These are phyloP conservation scores for Penicillium flavigenum DNA, from an alignment of 495 filamentous ascomycete genomes.

Conservation along the genomic window DNA sequence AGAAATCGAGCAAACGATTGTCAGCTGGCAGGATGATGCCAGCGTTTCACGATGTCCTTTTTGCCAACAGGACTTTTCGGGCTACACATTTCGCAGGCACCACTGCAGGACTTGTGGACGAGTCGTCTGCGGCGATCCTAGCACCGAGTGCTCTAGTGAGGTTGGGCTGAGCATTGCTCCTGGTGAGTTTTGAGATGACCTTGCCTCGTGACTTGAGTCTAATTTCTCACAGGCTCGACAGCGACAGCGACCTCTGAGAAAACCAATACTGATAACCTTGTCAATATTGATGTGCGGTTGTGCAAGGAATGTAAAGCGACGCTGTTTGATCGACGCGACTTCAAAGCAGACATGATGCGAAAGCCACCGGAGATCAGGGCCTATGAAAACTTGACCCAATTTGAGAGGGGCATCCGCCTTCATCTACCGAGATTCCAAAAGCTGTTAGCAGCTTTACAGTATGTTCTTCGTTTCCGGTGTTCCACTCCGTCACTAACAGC, in stretches of 20 bases:
- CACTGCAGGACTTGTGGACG: constrained; percentile 92
- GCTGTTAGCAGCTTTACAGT: constrained; percentile 67
- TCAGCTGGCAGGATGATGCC: constrained; percentile 92
- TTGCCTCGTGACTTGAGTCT: neutral
- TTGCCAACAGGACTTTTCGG: constrained; percentile 90
- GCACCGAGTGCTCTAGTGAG: constrained; percentile 81
- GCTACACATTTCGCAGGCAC: constrained; percentile 85
- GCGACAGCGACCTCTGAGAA: constrained; percentile 61
- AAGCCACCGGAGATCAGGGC: constrained; percentile 75
- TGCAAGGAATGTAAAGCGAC: constrained; percentile 86
- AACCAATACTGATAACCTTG: constrained; percentile 42
- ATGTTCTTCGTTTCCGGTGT: constrained; percentile 30
- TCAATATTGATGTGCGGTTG: constrained; percentile 81
- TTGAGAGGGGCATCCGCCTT: constrained; percentile 81
- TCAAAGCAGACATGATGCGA: constrained; percentile 63
- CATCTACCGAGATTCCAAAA: constrained; percentile 87
- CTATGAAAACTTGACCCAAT: constrained; percentile 85
- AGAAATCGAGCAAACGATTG: constrained; percentile 81
- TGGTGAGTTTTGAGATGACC: constrained; percentile 50
- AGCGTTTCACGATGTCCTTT: constrained; percentile 81
- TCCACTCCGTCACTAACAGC: neutral
- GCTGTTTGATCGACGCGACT: constrained; percentile 82
- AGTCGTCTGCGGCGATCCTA: constrained; percentile 85
- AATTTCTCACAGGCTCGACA: constrained; percentile 39
- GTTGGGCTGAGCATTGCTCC: constrained; percentile 74